These are phyloP conservation scores for Amaranthus tricolor DNA, from an alignment of 179 eudicot species.

Conservation along the genomic window DNA sequence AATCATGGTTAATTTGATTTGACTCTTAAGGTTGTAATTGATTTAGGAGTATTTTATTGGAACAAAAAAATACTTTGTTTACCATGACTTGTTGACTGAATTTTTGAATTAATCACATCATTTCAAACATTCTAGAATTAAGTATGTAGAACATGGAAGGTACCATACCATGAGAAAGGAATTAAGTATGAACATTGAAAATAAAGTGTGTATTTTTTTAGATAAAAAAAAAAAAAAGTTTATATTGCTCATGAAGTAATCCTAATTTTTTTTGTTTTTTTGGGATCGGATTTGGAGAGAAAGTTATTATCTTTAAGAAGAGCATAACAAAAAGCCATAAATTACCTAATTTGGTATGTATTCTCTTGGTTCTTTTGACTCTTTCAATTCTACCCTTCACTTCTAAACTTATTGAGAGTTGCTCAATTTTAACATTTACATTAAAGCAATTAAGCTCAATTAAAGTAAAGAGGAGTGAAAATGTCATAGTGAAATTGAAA, in stretches of 20 bases:
- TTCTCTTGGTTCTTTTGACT: neutral
- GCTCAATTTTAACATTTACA: too few relatives aligned
- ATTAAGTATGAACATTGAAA: neutral
- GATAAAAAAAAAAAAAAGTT: too few relatives aligned
- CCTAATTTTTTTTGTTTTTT: neutral
- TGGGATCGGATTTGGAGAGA: too few relatives aligned
- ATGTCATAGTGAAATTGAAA: too few relatives aligned
- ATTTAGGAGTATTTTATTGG: neutral
- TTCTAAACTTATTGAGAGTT: too few relatives aligned
- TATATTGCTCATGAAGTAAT: neutral
- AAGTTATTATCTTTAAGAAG: neutral
- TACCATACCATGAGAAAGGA: neutral
- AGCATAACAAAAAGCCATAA: neutral
- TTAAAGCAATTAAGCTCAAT: too few relatives aligned
- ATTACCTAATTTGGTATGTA: neutral
- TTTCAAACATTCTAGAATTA: neutral
- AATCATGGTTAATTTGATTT: neutral
- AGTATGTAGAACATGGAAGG: neutral
- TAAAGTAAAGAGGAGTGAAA: too few relatives aligned
- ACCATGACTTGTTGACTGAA: neutral
- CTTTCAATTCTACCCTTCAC: neutral
- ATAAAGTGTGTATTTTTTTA: too few relatives aligned
- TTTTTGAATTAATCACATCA: neutral
- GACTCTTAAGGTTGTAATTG: neutral
- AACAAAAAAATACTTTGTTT: neutral